Base-by-base conservation (phyloP, 176 grass and related monocot genomes). In the Triticum turgidum region DNA sequence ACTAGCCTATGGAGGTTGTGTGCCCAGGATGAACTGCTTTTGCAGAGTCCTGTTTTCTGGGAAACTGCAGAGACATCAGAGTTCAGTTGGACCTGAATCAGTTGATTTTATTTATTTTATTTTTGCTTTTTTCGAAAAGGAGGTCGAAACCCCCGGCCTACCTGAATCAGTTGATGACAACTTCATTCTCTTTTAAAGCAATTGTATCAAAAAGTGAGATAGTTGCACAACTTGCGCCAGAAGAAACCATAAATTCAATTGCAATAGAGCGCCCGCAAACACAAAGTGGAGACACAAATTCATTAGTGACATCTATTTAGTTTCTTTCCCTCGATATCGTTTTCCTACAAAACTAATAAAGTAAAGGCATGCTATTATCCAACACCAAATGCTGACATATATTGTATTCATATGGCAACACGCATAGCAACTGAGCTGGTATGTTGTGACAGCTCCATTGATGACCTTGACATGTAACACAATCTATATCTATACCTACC, bases 111-210 rank as follows among this genome's bases (percentile, higher is more conserved):
- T 44, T 44, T 44, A 44, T 11, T 49, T 49, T 51, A 11, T 51
- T 13, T 49, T 49, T 44, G 41, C 49, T 52, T 52, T 52, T 52
- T 5, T 17, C 14, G 1, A 54, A 54, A 54, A 18, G 51, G 15
- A 54, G 51, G 51, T 54, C 18, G 51, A 54, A 54, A 6, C 51
- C 51, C 5, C 15, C 5, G 51, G 51, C 51, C 49, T 58, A 61
- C 45, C 25, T 69, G 27, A 89, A 85, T 80, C 24, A 58, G 18
- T 75, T 66, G 11, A 76, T 44, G 58, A 13, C 68, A 73, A 73
- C 63, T 80, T 63, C 29, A 70, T 88, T 49, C 27, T 62, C 54
- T 8, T 58, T 35, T 12, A 65, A 64, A 37, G 47, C 29, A 79
- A 11, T 10, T 63, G 37, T 63, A 67, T 54, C 69, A 13, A 37